phyloP scores from a whole-genome alignment of 768 basidiomycete species.

The Zangia roseola region DNA sequence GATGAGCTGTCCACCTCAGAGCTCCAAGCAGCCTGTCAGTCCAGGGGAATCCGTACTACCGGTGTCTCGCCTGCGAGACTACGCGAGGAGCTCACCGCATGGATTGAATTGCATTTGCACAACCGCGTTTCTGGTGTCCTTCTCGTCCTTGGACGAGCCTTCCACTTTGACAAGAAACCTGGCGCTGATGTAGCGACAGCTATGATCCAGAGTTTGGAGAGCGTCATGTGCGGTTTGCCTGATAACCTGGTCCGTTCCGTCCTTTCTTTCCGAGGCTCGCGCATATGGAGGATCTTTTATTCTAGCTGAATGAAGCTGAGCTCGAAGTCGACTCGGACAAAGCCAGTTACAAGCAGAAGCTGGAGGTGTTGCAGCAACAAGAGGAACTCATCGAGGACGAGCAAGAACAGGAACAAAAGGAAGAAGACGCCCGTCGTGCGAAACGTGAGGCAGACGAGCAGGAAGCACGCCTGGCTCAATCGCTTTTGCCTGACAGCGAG shows the following conservation, averaged over 20 bases:
- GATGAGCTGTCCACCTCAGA: slow-evolving; percentile 89
- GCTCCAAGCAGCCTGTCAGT: slow-evolving; percentile 89
- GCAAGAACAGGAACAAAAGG: slow-evolving; percentile 95
- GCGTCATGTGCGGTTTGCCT: slow-evolving; percentile 87
- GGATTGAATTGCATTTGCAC: slow-evolving; percentile 91
- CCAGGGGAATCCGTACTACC: slow-evolving; percentile 87
- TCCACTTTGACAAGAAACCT: slow-evolving; percentile 81
- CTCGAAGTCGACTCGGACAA: slow-evolving; percentile 92
- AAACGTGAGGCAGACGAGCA: slow-evolving; percentile 77
- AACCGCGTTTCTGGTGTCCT: slow-evolving; percentile 92
- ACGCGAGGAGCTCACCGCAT: slow-evolving; percentile 85
- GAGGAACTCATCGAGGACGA: slow-evolving; percentile 99
- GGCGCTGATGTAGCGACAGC: slow-evolving; percentile 74
- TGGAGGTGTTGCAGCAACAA: slow-evolving; percentile 96
- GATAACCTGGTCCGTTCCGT: slow-evolving; percentile 78
- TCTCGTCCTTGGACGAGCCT: slow-evolving; percentile 90
- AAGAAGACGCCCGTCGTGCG: slow-evolving; percentile 86
- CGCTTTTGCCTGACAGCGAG: slow-evolving; percentile 86
- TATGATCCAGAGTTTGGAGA: slow-evolving; percentile 80
- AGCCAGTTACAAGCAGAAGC: slow-evolving; percentile 95
- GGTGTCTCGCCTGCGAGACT: slow-evolving; percentile 86
- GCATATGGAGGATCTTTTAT: background rate
- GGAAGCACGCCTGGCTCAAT: slow-evolving; percentile 77
- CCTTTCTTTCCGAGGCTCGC: too few species aligned
- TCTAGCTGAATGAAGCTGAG: slow-evolving; percentile 93